Evolutionary conservation across 441 rosid species (phyloP).

Genomic region (Adansonia gregorii): DNA sequence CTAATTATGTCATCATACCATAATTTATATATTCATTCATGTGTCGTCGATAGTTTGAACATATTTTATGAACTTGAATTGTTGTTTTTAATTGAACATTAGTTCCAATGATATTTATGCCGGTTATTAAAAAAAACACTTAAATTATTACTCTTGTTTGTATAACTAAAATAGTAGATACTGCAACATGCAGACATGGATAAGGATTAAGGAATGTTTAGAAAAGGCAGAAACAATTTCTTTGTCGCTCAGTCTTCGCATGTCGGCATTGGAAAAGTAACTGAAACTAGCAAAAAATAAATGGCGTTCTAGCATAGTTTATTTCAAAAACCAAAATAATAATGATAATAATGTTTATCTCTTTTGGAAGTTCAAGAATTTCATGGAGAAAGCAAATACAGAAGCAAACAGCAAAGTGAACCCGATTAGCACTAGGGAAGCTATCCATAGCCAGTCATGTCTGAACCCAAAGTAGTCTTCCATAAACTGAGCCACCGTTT

Average conservation of each 20-base stretch:
- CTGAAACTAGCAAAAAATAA: neutral
- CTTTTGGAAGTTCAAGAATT: constrained; percentile 49
- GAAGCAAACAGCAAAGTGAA: constrained; percentile 38
- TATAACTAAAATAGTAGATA: too few relatives aligned
- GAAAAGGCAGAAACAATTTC: too few relatives aligned
- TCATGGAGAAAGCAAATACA: constrained; percentile 47
- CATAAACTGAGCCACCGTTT: constrained; percentile 42
- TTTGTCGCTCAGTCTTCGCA: neutral
- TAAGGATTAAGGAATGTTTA: too few relatives aligned
- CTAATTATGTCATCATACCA: too few relatives aligned
- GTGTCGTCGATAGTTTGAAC: too few relatives aligned
- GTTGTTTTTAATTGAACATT: too few relatives aligned
- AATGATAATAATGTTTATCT: constrained; percentile 24
- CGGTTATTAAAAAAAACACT: too few relatives aligned
- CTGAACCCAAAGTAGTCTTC: constrained; percentile 42
- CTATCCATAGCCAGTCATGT: constrained; percentile 44
- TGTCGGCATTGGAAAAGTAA: neutral
- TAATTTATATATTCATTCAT: too few relatives aligned
- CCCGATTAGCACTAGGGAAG: constrained; percentile 33
- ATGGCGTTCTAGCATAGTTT: neutral
- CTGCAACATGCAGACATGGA: too few relatives aligned
- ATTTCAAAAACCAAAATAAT: neutral
- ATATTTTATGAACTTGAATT: too few relatives aligned
- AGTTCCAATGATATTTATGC: too few relatives aligned
- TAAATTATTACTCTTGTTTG: too few relatives aligned